Base-by-base conservation (phyloP, 2,329 filamentous ascomycete species). In the Zalaria sp. region DNA sequence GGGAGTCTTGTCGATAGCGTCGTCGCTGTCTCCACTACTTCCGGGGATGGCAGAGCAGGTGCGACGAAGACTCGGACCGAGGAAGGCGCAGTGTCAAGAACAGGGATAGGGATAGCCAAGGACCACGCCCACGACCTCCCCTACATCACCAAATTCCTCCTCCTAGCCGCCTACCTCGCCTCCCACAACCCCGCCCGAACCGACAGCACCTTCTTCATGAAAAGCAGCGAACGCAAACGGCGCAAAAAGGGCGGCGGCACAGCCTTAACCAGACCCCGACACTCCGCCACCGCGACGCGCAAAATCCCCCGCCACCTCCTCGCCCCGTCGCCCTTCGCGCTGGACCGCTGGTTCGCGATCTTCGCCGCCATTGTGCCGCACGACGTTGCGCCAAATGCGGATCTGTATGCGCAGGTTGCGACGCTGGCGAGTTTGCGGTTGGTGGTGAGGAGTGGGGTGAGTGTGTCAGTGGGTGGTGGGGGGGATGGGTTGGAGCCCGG, bases 261-360 rank as follows among this genome's bases (percentile, higher is more conserved):
- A 61, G 65, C 61, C n/a, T n/a, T n/a, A n/a, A n/a, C n/a, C n/a
- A n/a, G n/a, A n/a, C n/a, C 46, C 51, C 32, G 46, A 41, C 27
- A 50, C 55, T 2, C 46, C 57, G 28, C 49, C 54, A 10, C 51
- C 56, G 8, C 63, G 64, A 43, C 74, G 79, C 51, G 81, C 42
- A 83, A 83, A 59, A 84, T 89, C 25, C 76, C 83, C 7, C 72
- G 84, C 26, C 84, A 85, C 59, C 66, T 89, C 2, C 72, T 91
- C 3, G 82, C 82, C 6, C 80, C 84, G 0, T 79, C 83, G 47
- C 77, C 81, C 1, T 91, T 91, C 53, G 72, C 83, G 4, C 64
- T 89, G 9, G 84, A 91, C 61, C 71, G 84, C 29, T 75, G 89
- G 68, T 68, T 89, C 41, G 81, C 84, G 5, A 85, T 91, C 25